Percentiles rank a stretch among this genome's conserved stretches.
phyloP scores from a whole-genome alignment of 2,329 filamentous ascomycete genomes.

The Cladosporium sp. region DNA sequence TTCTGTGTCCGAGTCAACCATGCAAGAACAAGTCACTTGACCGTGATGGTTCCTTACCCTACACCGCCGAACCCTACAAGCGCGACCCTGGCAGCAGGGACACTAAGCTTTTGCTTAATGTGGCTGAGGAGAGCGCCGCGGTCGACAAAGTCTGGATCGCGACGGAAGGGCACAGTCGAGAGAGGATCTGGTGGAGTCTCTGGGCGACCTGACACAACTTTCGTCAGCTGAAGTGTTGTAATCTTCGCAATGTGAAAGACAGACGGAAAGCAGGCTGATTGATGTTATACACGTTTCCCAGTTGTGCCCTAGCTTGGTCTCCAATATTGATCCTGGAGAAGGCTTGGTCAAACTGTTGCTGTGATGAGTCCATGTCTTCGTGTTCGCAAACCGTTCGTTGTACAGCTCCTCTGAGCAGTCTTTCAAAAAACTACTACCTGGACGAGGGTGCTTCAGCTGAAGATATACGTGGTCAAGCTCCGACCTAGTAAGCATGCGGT shows the following conservation, averaged over 20 bases:
- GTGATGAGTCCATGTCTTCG: not conserved
- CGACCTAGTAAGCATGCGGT: no score
- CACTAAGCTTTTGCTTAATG: conserved; percentile 15
- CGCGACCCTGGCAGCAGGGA: conserved; percentile 14
- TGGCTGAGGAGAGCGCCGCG: conserved; percentile 15
- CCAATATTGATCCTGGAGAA: not conserved
- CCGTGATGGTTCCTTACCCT: conserved; percentile 15
- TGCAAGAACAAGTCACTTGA: no score
- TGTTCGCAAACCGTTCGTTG: no score
- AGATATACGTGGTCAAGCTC: no score
- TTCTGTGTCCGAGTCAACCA: conserved; percentile 15
- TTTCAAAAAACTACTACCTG: no score
- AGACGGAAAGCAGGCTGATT: not conserved
- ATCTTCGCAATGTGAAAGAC: no score
- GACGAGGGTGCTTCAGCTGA: no score
- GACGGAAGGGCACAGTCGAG: conserved; percentile 20
- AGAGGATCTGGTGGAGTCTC: conserved; percentile 9
- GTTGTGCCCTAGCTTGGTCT: not conserved
- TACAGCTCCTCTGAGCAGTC: no score
- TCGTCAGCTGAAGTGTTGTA: not conserved
- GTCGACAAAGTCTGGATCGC: conserved; percentile 20
- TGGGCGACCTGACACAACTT: not conserved
- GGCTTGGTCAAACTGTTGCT: not conserved
- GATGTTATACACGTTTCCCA: not conserved
- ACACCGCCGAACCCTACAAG: conserved; percentile 23